A percentile compares a stretch with the other conserved stretches of the same genome.
Evolutionary conservation across 345 rosid species (phyloP).

Genomic region (Chamaenerion angustifolium): DNA sequence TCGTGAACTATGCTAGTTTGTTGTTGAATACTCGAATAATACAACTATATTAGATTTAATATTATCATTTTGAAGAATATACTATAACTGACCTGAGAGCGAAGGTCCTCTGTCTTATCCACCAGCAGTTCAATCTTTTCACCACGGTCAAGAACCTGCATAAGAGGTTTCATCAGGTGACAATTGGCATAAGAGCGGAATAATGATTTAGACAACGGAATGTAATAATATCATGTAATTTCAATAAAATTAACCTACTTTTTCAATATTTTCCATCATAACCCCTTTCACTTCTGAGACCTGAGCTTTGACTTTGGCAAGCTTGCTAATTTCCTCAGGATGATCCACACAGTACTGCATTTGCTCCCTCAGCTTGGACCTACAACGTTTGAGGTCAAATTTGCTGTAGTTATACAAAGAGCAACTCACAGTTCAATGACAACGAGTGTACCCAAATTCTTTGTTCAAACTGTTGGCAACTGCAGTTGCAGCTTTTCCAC

Average conservation of each 20-base stretch:
- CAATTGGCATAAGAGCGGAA: not conserved
- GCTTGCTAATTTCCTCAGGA: conserved; percentile 71
- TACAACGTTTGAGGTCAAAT: conserved; percentile 3
- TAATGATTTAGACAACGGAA: not conserved
- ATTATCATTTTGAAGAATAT: not conserved
- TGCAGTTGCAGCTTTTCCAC: conserved; percentile 43
- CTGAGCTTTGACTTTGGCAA: conserved; percentile 81
- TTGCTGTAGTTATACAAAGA: not conserved
- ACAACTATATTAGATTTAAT: no score
- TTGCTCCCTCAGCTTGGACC: conserved; percentile 49
- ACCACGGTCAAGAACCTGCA: conserved; percentile 68
- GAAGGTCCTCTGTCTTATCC: conserved; percentile 67
- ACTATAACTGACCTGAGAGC: conserved; percentile 38
- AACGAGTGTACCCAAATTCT: conserved; percentile 32
- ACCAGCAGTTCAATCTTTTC: conserved; percentile 71
- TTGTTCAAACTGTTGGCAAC: conserved; percentile 34
- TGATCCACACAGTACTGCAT: conserved; percentile 64
- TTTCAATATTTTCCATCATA: conserved; percentile 92
- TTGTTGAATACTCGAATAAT: no score
- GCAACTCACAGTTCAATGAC: not conserved
- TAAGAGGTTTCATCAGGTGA: not conserved
- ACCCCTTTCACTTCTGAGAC: conserved; percentile 85
- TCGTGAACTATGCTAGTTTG: no score
- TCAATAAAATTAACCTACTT: conserved; percentile 21
- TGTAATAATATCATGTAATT: not conserved